Conservation (phyloP, 345 rosid species). For the Carallia pectinifolia region DNA sequence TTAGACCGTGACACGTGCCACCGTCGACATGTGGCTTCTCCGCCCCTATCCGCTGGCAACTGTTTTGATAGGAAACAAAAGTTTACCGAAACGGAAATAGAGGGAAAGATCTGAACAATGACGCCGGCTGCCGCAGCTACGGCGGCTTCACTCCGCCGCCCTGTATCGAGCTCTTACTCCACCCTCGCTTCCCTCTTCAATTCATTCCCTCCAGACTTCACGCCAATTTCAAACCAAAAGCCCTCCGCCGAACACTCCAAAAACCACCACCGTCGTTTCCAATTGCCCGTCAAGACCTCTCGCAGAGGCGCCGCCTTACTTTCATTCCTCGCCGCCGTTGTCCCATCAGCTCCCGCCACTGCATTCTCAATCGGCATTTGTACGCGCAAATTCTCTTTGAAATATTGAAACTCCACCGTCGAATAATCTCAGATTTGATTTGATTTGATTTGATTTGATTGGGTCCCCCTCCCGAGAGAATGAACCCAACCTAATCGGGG, state of each 20-base stretch:
- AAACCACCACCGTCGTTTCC: not conserved
- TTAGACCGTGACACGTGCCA: too few species aligned
- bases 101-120: too few species aligned
- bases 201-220: slow-evolving; percentile 29
- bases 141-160: too few species aligned
- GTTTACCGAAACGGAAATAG: too few species aligned
- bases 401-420: not conserved
- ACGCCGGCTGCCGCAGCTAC: too few species aligned
- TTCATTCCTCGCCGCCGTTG: slow-evolving; percentile 42
- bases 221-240: slow-evolving; percentile 18
- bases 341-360: slow-evolving; percentile 43
- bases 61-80: too few species aligned
- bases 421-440: too few species aligned
- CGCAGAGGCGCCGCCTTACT: slow-evolving; percentile 55
- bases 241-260: slow-evolving; percentile 15
- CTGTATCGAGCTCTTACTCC: slow-evolving; percentile 15
- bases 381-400: slow-evolving; percentile 18
- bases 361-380: slow-evolving; percentile 86
- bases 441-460: not conserved
- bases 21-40: too few species aligned
- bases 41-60: too few species aligned
- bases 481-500: slow-evolving; percentile 5
- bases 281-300: slow-evolving; percentile 21
- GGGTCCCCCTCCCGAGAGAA: not conserved
- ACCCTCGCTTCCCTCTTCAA: not conserved